phyloP scores from a whole-genome alignment of 2,329 filamentous ascomycete species.

The Albophoma yamanashiensis region DNA sequence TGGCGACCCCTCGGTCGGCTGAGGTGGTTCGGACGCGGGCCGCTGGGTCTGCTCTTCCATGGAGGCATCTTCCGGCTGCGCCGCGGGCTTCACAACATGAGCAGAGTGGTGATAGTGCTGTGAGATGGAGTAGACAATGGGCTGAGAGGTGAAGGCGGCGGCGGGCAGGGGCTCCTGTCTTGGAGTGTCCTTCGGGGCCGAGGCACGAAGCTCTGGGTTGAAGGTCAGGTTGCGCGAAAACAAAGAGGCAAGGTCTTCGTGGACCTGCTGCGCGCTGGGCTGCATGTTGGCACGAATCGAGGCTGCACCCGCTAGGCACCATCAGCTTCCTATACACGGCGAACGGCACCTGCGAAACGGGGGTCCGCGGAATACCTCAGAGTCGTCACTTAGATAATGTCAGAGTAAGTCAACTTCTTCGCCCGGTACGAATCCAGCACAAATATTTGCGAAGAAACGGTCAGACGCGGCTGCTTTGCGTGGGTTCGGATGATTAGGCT shows the following conservation, averaged over 20 bases:
- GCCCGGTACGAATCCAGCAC: not conserved
- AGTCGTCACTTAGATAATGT: not conserved
- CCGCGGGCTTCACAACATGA: slow-evolving; percentile 36
- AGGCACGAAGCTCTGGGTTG: slow-evolving; percentile 25
- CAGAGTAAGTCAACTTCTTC: not conserved
- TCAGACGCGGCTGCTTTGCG: not conserved
- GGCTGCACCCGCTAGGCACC: not conserved
- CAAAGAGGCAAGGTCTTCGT: slow-evolving; percentile 74
- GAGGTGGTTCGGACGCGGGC: slow-evolving; percentile 39
- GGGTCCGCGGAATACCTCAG: not conserved
- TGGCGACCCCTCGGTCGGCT: slow-evolving; percentile 36
- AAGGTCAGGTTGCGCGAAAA: slow-evolving; percentile 69
- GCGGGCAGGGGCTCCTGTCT: slow-evolving; percentile 19
- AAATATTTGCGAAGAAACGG: not conserved
- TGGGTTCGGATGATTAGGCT: slow-evolving; percentile 1
- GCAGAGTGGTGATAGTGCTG: slow-evolving; percentile 79
- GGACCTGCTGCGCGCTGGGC: slow-evolving; percentile 39
- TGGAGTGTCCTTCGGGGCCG: slow-evolving; percentile 12
- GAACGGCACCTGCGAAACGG: not conserved
- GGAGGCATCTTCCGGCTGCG: slow-evolving; percentile 14
- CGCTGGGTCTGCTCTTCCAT: slow-evolving; percentile 26
- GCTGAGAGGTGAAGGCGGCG: slow-evolving; percentile 15
- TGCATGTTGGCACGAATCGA: slow-evolving; percentile 11
- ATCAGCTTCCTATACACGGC: not conserved
- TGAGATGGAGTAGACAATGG: slow-evolving; percentile 62